Base-by-base conservation (phyloP, 441 rosid species). In the Mallotus japonicus region DNA sequence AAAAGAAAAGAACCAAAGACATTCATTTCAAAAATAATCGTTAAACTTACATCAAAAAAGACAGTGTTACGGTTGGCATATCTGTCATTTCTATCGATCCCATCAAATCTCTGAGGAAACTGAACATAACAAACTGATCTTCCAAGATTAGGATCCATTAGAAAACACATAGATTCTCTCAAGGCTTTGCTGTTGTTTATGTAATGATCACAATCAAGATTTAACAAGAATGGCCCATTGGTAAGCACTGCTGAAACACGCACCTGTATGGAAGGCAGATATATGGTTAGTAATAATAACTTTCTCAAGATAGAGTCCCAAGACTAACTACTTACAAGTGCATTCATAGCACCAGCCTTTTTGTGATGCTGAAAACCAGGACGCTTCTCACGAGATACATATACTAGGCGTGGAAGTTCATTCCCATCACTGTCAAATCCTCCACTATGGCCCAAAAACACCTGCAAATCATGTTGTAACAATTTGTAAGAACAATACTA, bases 341-440 rank as follows among this genome's bases (percentile, higher is more conserved):
- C 79, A 71, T 84, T 86, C 89, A 86, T 86, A 64, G 89, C 89
- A 71, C 89, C 89, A n/a, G 89, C 89, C 71, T 86, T 86, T 74
- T 86, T 86, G 85, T 86, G 84, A 77, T 86, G 89, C 77, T 80
- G 85, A 71, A 84, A 86, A 71, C 89, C 89, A 49, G 89, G 87
- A 47, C 89, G 85, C 64, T 86, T 86, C 76, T 86, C 89, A 76
- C 87, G 87, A 58, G 89, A 86, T 0, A 86, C 89, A 49, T 86
- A 86, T 34, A 80, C 89, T 32, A 86, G 76, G 49, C 86, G 73
- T n/a, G 89, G 89, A 58, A 86, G 85, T 70, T 78, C 84, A 73
- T 78, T 77, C 42, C 84, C 81, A 2, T 81, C 84, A 42, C 64
- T 77, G 51, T 80, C 83, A 71, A 74, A 79, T 44, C 83, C 83